Percentiles rank a stretch among this genome's conserved stretches.
These are phyloP conservation scores for Ceratocystis cubensis DNA, from an alignment of 2,329 filamentous ascomycete genomes.

Conservation along the genomic window DNA sequence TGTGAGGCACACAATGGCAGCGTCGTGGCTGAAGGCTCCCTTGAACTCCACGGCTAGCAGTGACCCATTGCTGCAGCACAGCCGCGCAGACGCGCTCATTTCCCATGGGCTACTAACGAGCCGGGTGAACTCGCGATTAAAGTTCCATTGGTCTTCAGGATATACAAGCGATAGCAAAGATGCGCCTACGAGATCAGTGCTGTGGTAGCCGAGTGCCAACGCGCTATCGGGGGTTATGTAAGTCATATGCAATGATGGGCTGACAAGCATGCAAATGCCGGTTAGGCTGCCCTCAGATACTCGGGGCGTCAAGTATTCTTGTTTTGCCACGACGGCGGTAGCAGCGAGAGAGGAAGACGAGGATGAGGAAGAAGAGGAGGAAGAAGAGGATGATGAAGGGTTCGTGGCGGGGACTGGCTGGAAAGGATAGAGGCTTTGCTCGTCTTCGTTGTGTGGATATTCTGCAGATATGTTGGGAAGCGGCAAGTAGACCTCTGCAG, in stretches of 20 bases:
- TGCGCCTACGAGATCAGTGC: slow-evolving; percentile 57
- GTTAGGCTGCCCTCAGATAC: neutral
- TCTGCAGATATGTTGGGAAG: slow-evolving; percentile 28
- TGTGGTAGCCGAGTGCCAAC: slow-evolving; percentile 60
- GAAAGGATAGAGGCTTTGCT: slow-evolving; percentile 44
- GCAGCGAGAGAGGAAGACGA: neutral
- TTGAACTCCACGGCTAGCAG: slow-evolving; percentile 82
- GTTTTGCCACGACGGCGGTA: neutral
- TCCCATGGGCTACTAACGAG: slow-evolving; percentile 70
- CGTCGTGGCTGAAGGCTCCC: slow-evolving; percentile 33
- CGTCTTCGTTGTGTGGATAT: slow-evolving; percentile 27
- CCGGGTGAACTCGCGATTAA: slow-evolving; percentile 74
- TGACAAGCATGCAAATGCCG: slow-evolving; percentile 69
- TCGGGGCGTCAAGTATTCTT: neutral
- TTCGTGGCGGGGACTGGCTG: slow-evolving; percentile 12
- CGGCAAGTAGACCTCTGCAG: neutral
- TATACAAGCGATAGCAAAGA: slow-evolving; percentile 77
- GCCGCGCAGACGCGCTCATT: slow-evolving; percentile 74
- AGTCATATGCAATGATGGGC: slow-evolving; percentile 67
- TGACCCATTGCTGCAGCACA: slow-evolving; percentile 58
- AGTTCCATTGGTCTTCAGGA: slow-evolving; percentile 69
- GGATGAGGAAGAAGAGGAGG: too few species aligned
- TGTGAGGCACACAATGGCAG: neutral
- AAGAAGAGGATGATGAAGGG: neutral
- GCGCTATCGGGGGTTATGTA: slow-evolving; percentile 75